Evolutionary conservation across 805 yeast species (phyloP).

Genomic region (Kodamaea kaohsiungensis): DNA sequence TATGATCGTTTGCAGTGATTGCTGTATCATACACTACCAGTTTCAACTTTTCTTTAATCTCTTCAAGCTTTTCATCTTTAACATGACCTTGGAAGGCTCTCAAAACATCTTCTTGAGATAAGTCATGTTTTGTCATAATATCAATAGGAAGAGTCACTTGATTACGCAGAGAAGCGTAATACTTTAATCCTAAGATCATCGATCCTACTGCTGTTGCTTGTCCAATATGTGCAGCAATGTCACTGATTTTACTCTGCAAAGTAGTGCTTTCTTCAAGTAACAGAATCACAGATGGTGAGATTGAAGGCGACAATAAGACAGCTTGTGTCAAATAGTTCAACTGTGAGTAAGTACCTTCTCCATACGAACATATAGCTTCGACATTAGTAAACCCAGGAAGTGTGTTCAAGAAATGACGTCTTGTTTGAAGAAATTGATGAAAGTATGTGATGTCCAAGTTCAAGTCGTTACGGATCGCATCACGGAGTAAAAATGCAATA

Average conservation of each 20-base stretch:
- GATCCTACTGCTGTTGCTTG: constrained; percentile 76
- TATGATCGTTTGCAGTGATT: constrained; percentile 76
- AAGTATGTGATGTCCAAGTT: constrained; percentile 56
- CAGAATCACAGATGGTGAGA: constrained; percentile 56
- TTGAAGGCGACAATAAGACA: constrained; percentile 52
- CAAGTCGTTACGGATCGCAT: constrained; percentile 50
- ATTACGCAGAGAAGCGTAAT: constrained; percentile 52
- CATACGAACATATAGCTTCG: constrained; percentile 68
- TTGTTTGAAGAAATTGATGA: constrained; percentile 59
- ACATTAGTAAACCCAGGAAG: constrained; percentile 44
- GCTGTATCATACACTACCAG: constrained; percentile 71
- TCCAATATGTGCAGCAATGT: constrained; percentile 77
- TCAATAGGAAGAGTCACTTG: constrained; percentile 65
- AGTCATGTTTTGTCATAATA: constrained; percentile 48
- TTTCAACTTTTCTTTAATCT: constrained; percentile 41
- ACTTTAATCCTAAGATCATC: constrained; percentile 58
- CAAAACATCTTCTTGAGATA: constrained; percentile 67
- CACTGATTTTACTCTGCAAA: constrained; percentile 50
- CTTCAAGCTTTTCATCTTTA: constrained; percentile 23
- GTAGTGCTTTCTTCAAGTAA: constrained; percentile 47
- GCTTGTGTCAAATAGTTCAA: constrained; percentile 67
- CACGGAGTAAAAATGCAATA: constrained; percentile 56
- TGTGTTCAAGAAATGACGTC: constrained; percentile 52
- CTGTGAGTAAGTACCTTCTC: constrained; percentile 80
- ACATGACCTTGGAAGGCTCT: constrained; percentile 48